Evolutionary conservation across 2,329 filamentous ascomycete species (phyloP).

Genomic region (Fusarium sp.): DNA sequence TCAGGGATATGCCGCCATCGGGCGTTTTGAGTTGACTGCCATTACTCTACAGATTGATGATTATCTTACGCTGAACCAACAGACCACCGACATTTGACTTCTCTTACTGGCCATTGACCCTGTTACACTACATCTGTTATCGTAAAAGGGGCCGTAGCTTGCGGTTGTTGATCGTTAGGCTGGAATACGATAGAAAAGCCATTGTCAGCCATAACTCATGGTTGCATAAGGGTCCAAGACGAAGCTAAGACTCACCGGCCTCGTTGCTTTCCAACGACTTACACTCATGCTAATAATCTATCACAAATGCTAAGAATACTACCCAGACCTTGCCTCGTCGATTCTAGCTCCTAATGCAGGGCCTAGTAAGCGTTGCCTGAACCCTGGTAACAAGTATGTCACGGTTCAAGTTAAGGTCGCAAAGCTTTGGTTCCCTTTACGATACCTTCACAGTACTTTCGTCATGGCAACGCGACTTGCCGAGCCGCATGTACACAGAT

Average conservation of each 20-base stretch:
- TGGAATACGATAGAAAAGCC: slow-evolving; percentile 23
- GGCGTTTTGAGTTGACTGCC: slow-evolving; percentile 46
- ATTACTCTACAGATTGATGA: slow-evolving; percentile 4
- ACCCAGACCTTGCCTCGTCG: slow-evolving; percentile 13
- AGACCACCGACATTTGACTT: neutral
- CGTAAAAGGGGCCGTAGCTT: slow-evolving; percentile 22
- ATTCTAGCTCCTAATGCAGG: slow-evolving; percentile 19
- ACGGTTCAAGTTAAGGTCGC: slow-evolving; percentile 33
- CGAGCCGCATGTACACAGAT: slow-evolving; percentile 27
- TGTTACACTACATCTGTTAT: slow-evolving; percentile 35
- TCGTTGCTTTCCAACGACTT: slow-evolving; percentile 13
- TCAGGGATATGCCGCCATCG: slow-evolving; percentile 44
- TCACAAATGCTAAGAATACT: slow-evolving; percentile 30
- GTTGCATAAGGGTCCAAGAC: slow-evolving; percentile 39
- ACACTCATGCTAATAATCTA: slow-evolving; percentile 7
- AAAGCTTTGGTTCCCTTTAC: slow-evolving; percentile 34
- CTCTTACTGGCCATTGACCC: slow-evolving; percentile 1
- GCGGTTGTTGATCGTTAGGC: slow-evolving; percentile 18
- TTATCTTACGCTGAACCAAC: slow-evolving; percentile 28
- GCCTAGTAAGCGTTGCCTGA: slow-evolving; percentile 19
- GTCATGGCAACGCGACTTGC: slow-evolving; percentile 47
- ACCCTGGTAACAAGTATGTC: slow-evolving; percentile 14
- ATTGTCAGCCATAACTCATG: slow-evolving; percentile 35
- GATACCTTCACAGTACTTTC: slow-evolving; percentile 21
- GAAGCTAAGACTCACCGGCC: slow-evolving; percentile 18